Evolutionary conservation across 768 basidiomycete genomes (phyloP), one percentile per base, ranked within the genome.

Genomic region (Suillus paluster): DNA sequence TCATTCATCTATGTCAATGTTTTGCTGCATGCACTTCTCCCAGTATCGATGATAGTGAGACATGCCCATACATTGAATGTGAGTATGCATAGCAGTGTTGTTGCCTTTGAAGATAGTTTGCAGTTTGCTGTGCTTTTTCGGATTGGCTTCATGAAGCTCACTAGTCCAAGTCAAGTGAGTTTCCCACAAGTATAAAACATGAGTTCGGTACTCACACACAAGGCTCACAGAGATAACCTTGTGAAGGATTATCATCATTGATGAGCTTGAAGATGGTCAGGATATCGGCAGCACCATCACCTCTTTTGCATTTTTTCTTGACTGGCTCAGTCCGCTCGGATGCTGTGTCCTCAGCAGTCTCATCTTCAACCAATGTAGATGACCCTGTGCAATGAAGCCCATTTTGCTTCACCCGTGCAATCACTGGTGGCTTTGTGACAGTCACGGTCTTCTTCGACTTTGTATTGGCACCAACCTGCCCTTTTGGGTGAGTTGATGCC

Each of bases 51-150:
- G 4, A 21, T 44, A 44, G 42, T 44, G 42, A 44, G 42, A 44
- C 42, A 44, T 44, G 42, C 42, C 42, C 42, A 44, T 44, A 44
- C 1, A 4, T 44, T 44, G 42, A 21, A 44, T 44, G 42, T 44
- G 42, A 44, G 42, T 44, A 11, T 2, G 4, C n/a, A 21, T 44
- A 44, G n/a, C 42, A 21, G 42, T 44, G 42, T 44, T 44, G 42
- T 44, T 44, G 42, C 42, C 42, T 44, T 44, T 44, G 42, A 44
- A n/a, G n/a, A n/a, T n/a, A n/a, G n/a, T n/a, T n/a, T n/a, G n/a
- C n/a, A n/a, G n/a, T n/a, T n/a, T n/a, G n/a, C n/a, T n/a, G n/a
- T n/a, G n/a, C n/a, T n/a, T n/a, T n/a, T n/a, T n/a, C n/a, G n/a
- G n/a, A n/a, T 45, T 45, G 44, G 44, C 44, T 45, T 45, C 44